These are phyloP conservation scores for Phaeosphaeria sp. DNA, from an alignment of 2,329 filamentous ascomycete species.

Conservation along the genomic window DNA sequence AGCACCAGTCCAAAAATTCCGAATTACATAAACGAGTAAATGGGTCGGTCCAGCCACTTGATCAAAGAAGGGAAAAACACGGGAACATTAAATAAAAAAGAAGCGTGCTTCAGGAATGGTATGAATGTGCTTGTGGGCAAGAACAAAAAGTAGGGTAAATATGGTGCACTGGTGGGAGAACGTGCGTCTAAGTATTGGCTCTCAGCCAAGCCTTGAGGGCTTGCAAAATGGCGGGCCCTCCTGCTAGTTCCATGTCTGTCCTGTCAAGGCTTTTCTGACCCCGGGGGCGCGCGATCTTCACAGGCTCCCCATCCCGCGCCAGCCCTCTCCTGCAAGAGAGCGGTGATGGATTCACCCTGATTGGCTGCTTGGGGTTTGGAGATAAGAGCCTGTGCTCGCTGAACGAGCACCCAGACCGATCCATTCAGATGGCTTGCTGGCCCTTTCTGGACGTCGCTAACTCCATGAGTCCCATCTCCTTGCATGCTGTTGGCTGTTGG, in stretches of 20 bases:
- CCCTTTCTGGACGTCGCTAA: not conserved
- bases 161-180: slow-evolving; percentile 32
- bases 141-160: slow-evolving; percentile 16
- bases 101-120: slow-evolving; percentile 1
- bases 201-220: slow-evolving; percentile 26
- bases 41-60: slow-evolving; percentile 23
- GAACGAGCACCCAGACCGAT: slow-evolving; percentile 13
- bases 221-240: not conserved
- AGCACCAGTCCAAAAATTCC: slow-evolving; percentile 8
- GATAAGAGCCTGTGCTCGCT: slow-evolving; percentile 22
- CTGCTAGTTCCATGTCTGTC: not conserved
- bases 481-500: slow-evolving; percentile 3
- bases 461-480: slow-evolving; percentile 7
- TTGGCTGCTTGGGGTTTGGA: slow-evolving; percentile 14
- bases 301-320: slow-evolving; percentile 14
- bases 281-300: slow-evolving; percentile 20
- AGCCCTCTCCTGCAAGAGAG: slow-evolving; percentile 4
- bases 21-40: slow-evolving; percentile 29
- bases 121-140: not conserved
- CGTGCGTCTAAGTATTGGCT: slow-evolving; percentile 43
- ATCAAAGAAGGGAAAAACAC: slow-evolving; percentile 14
- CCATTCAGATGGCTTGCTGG: slow-evolving; percentile 6
- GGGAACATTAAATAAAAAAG: slow-evolving; percentile 21
- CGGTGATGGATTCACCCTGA: slow-evolving; percentile 3
- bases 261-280: slow-evolving; percentile 4